Percentiles rank a stretch among this genome's conserved stretches.
phyloP scores from a whole-genome alignment of 805 yeast species.

The Candida morakotiae region DNA sequence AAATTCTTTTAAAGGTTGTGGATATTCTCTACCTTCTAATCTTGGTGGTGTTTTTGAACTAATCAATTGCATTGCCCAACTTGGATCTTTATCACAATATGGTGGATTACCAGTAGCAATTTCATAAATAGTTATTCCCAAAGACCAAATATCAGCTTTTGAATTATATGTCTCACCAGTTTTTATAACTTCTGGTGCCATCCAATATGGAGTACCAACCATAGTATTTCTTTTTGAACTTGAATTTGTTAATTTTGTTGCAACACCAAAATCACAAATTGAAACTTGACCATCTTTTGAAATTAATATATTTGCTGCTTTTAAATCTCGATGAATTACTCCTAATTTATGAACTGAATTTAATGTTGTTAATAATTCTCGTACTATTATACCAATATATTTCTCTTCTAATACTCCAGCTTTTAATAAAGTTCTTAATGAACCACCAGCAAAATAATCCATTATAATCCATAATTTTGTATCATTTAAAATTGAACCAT shows the following conservation, averaged over 20 bases:
- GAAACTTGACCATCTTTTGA: slow-evolving; percentile 86
- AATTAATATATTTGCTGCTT: slow-evolving; percentile 92
- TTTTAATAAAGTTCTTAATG: slow-evolving; percentile 75
- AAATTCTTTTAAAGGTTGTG: slow-evolving; percentile 73
- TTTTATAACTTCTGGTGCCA: slow-evolving; percentile 98
- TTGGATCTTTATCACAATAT: slow-evolving; percentile 89
- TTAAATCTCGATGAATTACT: slow-evolving; percentile 92
- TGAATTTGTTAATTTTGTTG: slow-evolving; percentile 81
- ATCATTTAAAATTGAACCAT: slow-evolving; percentile 82
- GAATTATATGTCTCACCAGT: slow-evolving; percentile 86
- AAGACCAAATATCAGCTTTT: slow-evolving; percentile 96
- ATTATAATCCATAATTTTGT: slow-evolving; percentile 95
- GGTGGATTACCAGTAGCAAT: slow-evolving; percentile 98
- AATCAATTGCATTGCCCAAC: slow-evolving; percentile 90
- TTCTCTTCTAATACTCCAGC: slow-evolving; percentile 88
- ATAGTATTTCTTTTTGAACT: slow-evolving; percentile 83
- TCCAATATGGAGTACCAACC: slow-evolving; percentile 97
- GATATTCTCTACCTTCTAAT: slow-evolving; percentile 83
- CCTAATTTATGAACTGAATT: slow-evolving; percentile 81
- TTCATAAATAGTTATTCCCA: slow-evolving; percentile 92
- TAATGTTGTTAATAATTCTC: slow-evolving; percentile 78
- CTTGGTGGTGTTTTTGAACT: slow-evolving; percentile 94
- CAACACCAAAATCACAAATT: slow-evolving; percentile 97
- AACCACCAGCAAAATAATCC: slow-evolving; percentile 98
- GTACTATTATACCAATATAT: slow-evolving; percentile 74